A percentile compares a stretch with the other conserved stretches of the same genome.
These are phyloP conservation scores for Phaeosphaeria sp. DNA, from an alignment of 2,329 filamentous ascomycete genomes.

Conservation along the genomic window DNA sequence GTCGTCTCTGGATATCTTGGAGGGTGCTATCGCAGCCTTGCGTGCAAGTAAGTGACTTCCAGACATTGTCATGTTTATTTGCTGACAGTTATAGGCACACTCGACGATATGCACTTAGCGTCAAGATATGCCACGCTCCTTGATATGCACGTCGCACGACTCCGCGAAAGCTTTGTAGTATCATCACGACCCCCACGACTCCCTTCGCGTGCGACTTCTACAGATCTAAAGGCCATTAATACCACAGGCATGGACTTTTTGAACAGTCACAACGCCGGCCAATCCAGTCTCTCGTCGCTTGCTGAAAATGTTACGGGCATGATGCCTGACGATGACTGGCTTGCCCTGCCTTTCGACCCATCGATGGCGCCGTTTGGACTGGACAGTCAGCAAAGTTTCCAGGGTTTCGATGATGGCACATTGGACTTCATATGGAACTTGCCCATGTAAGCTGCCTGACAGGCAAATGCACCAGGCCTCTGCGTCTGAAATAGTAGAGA, in stretches of 20 bases:
- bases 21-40: constrained; percentile 56
- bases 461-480: not conserved
- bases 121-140: constrained; percentile 59
- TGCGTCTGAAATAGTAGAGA: not conserved
- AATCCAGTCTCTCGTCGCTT: constrained; percentile 43
- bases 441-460: constrained; percentile 27
- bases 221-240: constrained; percentile 33
- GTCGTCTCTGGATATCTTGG: constrained; percentile 56
- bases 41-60: constrained; percentile 44
- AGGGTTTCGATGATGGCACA: constrained; percentile 47
- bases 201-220: constrained; percentile 36
- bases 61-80: not conserved
- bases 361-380: constrained; percentile 48
- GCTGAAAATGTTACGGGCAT: constrained; percentile 43
- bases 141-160: constrained; percentile 49
- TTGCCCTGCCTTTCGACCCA: constrained; percentile 48
- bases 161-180: constrained; percentile 46
- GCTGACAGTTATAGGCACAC: constrained; percentile 38
- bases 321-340: constrained; percentile 49
- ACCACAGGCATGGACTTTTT: constrained; percentile 46
- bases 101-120: constrained; percentile 61
- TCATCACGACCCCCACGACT: constrained; percentile 45
- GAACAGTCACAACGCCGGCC: constrained; percentile 44
- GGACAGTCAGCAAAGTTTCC: constrained; percentile 42
- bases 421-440: constrained; percentile 51